phyloP scores from a whole-genome alignment of 768 basidiomycete species.

The Naganishia randhawae region DNA sequence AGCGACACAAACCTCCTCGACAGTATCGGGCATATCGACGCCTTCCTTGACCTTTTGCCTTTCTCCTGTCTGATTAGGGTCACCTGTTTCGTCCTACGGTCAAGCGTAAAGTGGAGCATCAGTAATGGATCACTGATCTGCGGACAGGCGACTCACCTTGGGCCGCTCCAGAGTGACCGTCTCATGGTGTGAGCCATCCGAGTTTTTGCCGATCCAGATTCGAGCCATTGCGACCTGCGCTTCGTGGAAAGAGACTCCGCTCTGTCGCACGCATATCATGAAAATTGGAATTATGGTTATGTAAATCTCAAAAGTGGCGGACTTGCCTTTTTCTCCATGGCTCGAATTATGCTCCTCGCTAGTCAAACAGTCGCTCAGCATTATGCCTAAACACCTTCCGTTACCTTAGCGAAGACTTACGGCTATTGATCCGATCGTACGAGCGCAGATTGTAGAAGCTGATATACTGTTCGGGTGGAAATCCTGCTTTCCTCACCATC shows the following conservation, averaged over 20 bases:
- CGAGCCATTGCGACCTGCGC: conserved; percentile 73
- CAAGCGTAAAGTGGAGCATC: not conserved
- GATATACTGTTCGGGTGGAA: conserved; percentile 57
- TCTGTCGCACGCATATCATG: conserved; percentile 44
- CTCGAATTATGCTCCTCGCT: conserved; percentile 58
- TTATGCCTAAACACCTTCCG: not conserved
- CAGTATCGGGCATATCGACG: conserved; percentile 64
- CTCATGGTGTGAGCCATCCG: conserved; percentile 56
- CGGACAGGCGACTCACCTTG: conserved; percentile 36
- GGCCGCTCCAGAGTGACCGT: conserved; percentile 61
- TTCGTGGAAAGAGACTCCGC: conserved; percentile 74
- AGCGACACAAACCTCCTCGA: conserved; percentile 54
- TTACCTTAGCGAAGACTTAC: not conserved
- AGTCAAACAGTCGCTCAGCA: conserved; percentile 23
- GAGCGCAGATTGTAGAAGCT: conserved; percentile 86
- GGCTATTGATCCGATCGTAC: conserved; percentile 78
- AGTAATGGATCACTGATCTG: not conserved
- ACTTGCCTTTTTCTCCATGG: conserved; percentile 61
- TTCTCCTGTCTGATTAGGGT: conserved; percentile 59
- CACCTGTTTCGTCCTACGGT: conserved; percentile 51
- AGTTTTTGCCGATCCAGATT: conserved; percentile 43
- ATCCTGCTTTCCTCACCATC: conserved; percentile 38
- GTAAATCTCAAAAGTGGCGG: not conserved
- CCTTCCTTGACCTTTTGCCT: conserved; percentile 58
- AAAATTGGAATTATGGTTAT: not conserved